Evolutionary conservation across 2,329 filamentous ascomycete species (phyloP).

Genomic region (Ceratocystis alfenasii): DNA sequence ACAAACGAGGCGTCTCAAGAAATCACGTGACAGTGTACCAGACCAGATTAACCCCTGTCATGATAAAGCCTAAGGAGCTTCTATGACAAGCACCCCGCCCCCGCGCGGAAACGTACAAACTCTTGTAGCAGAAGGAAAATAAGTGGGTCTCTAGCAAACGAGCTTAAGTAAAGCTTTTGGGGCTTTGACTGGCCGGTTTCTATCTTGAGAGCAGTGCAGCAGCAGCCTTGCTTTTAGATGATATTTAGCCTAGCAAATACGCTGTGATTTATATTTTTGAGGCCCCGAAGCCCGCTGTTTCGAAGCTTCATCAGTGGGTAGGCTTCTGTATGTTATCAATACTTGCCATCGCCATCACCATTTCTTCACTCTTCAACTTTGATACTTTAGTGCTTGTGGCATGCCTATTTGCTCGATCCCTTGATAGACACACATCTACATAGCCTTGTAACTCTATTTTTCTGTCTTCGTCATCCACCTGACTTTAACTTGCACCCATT

Average conservation of each 20-base stretch:
- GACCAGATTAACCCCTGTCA: too few species aligned
- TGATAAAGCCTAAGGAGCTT: too few species aligned
- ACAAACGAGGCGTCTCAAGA: too few species aligned
- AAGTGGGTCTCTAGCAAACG: conserved; percentile 10
- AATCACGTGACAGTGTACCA: too few species aligned
- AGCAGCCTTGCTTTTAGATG: neutral
- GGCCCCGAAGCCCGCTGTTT: neutral
- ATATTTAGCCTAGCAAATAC: neutral
- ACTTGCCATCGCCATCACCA: neutral
- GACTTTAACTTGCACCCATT: neutral
- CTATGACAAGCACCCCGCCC: too few species aligned
- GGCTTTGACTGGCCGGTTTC: too few species aligned
- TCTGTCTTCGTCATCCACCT: neutral
- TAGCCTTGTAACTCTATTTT: neutral
- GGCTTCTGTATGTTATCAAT: neutral
- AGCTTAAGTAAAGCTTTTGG: too few species aligned
- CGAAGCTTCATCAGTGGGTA: neutral
- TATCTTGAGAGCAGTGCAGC: too few species aligned
- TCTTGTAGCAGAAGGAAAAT: too few species aligned
- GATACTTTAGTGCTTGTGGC: neutral
- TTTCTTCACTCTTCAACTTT: neutral
- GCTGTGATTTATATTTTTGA: neutral
- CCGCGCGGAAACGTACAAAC: too few species aligned
- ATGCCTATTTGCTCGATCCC: neutral
- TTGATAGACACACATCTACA: neutral